phyloP scores from a whole-genome alignment of 306 rosid species.

The Abrus pulchellus region DNA sequence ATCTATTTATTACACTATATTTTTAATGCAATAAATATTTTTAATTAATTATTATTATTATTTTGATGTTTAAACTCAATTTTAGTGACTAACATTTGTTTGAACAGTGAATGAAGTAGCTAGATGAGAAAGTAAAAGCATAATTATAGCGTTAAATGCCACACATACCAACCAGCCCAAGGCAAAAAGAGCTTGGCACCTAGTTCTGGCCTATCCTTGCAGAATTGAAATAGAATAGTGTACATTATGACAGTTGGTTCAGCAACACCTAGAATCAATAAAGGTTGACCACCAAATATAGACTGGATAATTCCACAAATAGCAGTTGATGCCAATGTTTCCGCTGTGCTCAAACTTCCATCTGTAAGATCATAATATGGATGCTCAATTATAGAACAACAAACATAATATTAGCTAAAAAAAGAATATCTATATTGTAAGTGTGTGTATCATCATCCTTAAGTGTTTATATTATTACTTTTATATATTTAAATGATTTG shows the following conservation, averaged over 20 bases:
- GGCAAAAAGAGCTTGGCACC: constrained; percentile 71
- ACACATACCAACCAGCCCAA: constrained; percentile 78
- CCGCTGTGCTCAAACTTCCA: constrained; percentile 83
- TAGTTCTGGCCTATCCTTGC: constrained; percentile 57
- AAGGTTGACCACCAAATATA: constrained; percentile 83
- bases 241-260: constrained; percentile 94
- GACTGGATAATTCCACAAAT: constrained; percentile 84
- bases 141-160: not conserved
- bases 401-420: not conserved
- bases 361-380: constrained; percentile 44
- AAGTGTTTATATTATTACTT: too few species aligned
- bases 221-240: constrained; percentile 63
- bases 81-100: too few species aligned
- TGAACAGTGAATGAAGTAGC: too few species aligned
- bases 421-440: too few species aligned
- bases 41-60: too few species aligned
- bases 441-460: too few species aligned
- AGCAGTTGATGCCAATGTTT: constrained; percentile 81
- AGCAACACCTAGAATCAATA: constrained; percentile 87
- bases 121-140: not conserved
- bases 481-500: too few species aligned
- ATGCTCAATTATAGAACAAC: constrained; percentile 16
- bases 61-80: too few species aligned
- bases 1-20: too few species aligned
- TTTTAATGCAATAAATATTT: too few species aligned